Evolutionary conservation across 2,329 filamentous ascomycete genomes (phyloP).

Genomic region (Diaporthe citri): DNA sequence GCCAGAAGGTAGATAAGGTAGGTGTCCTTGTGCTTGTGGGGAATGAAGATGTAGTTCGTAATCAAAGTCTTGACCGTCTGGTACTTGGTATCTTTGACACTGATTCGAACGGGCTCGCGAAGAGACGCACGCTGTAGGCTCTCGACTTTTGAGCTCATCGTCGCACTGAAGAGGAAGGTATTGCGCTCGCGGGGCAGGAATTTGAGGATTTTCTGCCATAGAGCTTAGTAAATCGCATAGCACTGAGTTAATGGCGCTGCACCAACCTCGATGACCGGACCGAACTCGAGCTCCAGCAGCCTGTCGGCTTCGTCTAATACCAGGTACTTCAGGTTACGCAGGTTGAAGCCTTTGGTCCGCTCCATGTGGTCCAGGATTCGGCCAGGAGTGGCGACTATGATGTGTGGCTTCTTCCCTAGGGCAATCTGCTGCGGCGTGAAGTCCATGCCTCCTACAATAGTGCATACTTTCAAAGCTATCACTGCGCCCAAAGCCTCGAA

Average conservation of each 20-base stretch:
- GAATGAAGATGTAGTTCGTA: constrained; percentile 89
- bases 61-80: constrained; percentile 91
- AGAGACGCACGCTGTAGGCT: constrained; percentile 90
- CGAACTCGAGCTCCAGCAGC: constrained; percentile 88
- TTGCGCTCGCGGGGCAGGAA: constrained; percentile 82
- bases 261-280: constrained; percentile 91
- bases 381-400: constrained; percentile 92
- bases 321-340: constrained; percentile 85
- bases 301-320: constrained; percentile 97
- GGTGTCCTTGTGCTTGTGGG: constrained; percentile 88
- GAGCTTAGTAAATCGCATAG: not conserved
- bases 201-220: constrained; percentile 83
- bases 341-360: constrained; percentile 95
- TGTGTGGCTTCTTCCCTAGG: constrained; percentile 94
- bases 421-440: constrained; percentile 94
- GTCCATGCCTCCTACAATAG: constrained; percentile 93
- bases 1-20: constrained; percentile 84
- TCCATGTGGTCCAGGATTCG: constrained; percentile 92
- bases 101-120: constrained; percentile 85
- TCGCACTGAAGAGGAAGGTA: constrained; percentile 94
- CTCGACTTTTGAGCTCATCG: constrained; percentile 94
- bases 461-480: constrained; percentile 87
- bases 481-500: constrained; percentile 90
- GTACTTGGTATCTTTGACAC: constrained; percentile 85
- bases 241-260: constrained; percentile 46